Conservation (phyloP, 208 protist species). For the Cochliopodium minus region DNA sequence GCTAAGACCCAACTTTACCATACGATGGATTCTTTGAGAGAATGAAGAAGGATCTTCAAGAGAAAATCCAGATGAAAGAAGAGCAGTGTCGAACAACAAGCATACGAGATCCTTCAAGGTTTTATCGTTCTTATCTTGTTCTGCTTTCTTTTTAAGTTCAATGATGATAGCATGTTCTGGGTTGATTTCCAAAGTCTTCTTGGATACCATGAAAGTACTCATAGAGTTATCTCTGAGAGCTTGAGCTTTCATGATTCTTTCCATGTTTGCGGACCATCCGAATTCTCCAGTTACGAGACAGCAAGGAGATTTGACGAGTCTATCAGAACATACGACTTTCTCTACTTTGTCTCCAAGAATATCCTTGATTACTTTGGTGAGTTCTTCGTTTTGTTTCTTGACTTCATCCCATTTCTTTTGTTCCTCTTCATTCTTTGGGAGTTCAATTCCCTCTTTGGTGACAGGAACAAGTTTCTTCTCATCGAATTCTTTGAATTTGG, state of each 20-base stretch:
- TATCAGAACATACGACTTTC: slow-evolving; percentile 84
- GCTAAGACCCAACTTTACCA: slow-evolving; percentile 89
- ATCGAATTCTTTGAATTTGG: slow-evolving; percentile 90
- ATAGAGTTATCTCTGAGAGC: slow-evolving; percentile 85
- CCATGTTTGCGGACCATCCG: slow-evolving; percentile 96
- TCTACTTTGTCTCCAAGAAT: slow-evolving; percentile 95
- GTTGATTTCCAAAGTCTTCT: slow-evolving; percentile 98
- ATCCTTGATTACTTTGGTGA: slow-evolving; percentile 93
- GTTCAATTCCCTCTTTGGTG: slow-evolving; percentile 93
- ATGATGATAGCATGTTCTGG: slow-evolving; percentile 82
- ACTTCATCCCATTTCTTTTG: slow-evolving; percentile 83
- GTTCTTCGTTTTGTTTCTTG: slow-evolving; percentile 66
- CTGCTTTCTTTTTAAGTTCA: slow-evolving; percentile 69
- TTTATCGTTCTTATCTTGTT: slow-evolving; percentile 75
- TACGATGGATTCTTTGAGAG: slow-evolving; percentile 83
- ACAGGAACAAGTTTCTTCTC: slow-evolving; percentile 93
- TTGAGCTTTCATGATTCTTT: slow-evolving; percentile 98
- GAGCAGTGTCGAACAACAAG: slow-evolving; percentile 90
- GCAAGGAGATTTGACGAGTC: slow-evolving; percentile 83
- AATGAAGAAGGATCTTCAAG: slow-evolving; percentile 84
- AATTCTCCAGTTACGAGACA: slow-evolving; percentile 92
- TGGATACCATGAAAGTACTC: slow-evolving; percentile 70
- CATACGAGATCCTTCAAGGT: slow-evolving; percentile 90
- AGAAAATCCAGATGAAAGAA: slow-evolving; percentile 90
- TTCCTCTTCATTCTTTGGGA: slow-evolving; percentile 86